Percentiles rank a stretch among this genome's conserved stretches.
Conservation (phyloP, 345 rosid species). For the Isatis tinctoria region DNA sequence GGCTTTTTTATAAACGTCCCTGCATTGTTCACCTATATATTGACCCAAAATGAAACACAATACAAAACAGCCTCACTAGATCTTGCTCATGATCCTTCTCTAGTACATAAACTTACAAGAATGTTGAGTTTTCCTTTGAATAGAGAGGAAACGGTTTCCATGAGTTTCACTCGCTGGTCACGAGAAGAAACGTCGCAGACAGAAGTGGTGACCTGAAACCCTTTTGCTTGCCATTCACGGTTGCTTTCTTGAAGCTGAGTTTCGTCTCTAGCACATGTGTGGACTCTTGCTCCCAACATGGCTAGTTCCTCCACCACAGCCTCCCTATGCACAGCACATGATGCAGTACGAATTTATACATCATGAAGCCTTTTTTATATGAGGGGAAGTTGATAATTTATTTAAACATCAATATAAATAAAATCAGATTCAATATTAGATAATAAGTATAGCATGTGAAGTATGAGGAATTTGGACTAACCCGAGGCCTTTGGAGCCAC, state of each 20-base stretch:
- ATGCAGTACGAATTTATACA: not conserved
- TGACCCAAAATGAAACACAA: not conserved
- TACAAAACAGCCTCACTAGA: not conserved
- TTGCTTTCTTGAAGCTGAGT: conserved; percentile 17
- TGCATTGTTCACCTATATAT: conserved; percentile 60
- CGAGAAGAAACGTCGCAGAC: conserved; percentile 28
- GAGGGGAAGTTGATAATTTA: not conserved
- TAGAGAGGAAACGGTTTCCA: conserved; percentile 33
- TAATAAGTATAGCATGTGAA: too few relatives aligned
- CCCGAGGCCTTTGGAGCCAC: too few relatives aligned
- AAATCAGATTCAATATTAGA: too few relatives aligned
- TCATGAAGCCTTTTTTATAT: not conserved
- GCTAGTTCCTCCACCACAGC: conserved; percentile 34
- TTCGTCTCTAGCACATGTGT: conserved; percentile 31
- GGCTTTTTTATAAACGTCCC: conserved; percentile 68
- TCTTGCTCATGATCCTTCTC: not conserved
- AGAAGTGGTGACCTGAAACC: conserved; percentile 21
- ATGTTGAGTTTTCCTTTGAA: conserved; percentile 33
- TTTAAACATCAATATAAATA: not conserved
- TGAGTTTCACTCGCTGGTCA: conserved; percentile 19
- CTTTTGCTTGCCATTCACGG: conserved; percentile 27
- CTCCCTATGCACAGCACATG: conserved; percentile 6
- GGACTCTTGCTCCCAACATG: conserved; percentile 22
- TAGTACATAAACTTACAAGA: conserved; percentile 3
- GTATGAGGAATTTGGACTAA: too few relatives aligned